phyloP scores from a whole-genome alignment of 768 basidiomycete genomes.

The Tylopilus rubrobrunneus region DNA sequence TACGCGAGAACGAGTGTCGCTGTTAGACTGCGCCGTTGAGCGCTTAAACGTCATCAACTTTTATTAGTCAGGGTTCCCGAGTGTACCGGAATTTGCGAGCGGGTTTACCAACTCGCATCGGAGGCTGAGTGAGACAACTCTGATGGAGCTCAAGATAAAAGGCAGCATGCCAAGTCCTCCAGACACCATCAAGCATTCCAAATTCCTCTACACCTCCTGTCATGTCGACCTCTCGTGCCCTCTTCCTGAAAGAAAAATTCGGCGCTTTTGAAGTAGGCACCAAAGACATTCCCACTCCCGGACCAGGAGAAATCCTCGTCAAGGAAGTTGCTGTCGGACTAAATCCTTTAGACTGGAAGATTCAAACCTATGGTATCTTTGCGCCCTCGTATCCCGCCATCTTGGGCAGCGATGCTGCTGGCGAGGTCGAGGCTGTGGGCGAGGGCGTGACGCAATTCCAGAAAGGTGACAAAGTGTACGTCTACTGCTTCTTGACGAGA shows the following conservation, averaged over 20 bases:
- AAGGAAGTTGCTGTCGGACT: constrained; percentile 38
- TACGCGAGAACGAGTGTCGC: no score
- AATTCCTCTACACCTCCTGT: not conserved
- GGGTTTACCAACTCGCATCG: not conserved
- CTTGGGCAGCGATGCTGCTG: constrained; percentile 38
- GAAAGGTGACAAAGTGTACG: constrained; percentile 31
- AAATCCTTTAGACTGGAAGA: constrained; percentile 43
- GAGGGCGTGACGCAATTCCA: constrained; percentile 35
- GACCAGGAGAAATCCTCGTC: constrained; percentile 42
- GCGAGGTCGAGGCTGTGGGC: constrained; percentile 38
- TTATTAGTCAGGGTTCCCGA: not conserved
- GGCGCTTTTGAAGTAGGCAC: constrained; percentile 13
- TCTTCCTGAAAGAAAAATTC: constrained; percentile 18
- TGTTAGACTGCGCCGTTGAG: no score
- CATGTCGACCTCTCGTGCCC: constrained; percentile 16
- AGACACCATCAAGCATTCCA: not conserved
- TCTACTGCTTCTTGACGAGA: not conserved
- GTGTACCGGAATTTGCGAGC: not conserved
- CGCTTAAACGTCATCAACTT: no score
- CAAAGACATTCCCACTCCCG: constrained; percentile 26
- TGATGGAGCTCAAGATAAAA: not conserved
- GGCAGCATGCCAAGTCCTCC: not conserved
- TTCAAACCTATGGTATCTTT: constrained; percentile 4
- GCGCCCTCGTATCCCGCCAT: constrained; percentile 31
- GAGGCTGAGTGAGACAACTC: not conserved